These are phyloP conservation scores for Fragaria vesca DNA, from an alignment of 306 rosid genomes.

Conservation along the genomic window DNA sequence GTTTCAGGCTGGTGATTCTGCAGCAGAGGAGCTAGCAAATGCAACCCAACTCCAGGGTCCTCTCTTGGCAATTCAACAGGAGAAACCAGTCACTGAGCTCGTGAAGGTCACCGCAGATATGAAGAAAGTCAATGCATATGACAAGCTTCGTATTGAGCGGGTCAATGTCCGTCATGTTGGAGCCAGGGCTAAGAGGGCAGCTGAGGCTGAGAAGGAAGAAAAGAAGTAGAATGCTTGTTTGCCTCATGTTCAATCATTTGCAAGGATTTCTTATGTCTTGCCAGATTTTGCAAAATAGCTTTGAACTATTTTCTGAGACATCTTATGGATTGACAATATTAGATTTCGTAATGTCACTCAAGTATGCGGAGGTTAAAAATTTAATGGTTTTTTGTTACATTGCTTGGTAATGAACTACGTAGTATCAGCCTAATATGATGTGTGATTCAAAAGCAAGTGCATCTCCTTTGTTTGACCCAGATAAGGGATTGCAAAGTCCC, in stretches of 20 bases:
- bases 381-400: background rate
- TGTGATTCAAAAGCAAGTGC: too few relatives aligned
- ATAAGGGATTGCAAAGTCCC: too few relatives aligned
- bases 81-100: conserved; percentile 48
- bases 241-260: background rate
- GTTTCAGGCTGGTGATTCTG: conserved; percentile 59
- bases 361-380: background rate
- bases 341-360: background rate
- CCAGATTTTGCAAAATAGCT: background rate
- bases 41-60: conserved; percentile 61
- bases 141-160: conserved; percentile 52
- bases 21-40: conserved; percentile 53
- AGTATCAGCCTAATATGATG: background rate
- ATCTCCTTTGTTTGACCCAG: too few relatives aligned
- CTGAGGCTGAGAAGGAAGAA: conserved; percentile 68
- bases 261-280: background rate
- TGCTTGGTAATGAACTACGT: background rate
- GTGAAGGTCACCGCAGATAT: conserved; percentile 49
- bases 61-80: conserved; percentile 40
- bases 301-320: background rate
- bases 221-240: conserved; percentile 34
- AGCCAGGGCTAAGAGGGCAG: conserved; percentile 52
- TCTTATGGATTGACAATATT: background rate
- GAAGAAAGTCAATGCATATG: conserved; percentile 55
- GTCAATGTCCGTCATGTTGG: conserved; percentile 43